These are phyloP conservation scores for Claviceps monticola DNA, from an alignment of 2,329 filamentous ascomycete species.

Conservation along the genomic window DNA sequence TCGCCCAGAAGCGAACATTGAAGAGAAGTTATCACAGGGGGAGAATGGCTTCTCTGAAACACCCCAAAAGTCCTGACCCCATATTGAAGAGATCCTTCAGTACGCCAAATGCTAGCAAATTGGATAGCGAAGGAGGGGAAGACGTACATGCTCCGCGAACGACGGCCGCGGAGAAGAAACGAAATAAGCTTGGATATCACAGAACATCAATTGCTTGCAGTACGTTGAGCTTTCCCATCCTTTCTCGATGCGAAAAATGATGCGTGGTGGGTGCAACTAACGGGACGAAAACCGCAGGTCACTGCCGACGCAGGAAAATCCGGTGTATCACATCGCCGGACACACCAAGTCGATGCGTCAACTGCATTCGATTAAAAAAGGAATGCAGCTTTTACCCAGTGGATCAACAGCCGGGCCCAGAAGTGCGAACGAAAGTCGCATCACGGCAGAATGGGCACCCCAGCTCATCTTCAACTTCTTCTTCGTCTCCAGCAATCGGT, in stretches of 20 bases:
- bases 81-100: slow-evolving; percentile 36
- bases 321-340: slow-evolving; percentile 67
- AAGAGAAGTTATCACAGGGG: neutral
- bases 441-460: slow-evolving; percentile 25
- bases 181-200: slow-evolving; percentile 93
- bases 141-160: slow-evolving; percentile 15
- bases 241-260: neutral
- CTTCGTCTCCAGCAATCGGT: slow-evolving; percentile 30
- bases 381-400: slow-evolving; percentile 89
- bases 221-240: slow-evolving; percentile 39
- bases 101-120: slow-evolving; percentile 32
- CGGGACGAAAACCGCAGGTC: slow-evolving; percentile 39
- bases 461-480: slow-evolving; percentile 30
- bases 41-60: slow-evolving; percentile 3
- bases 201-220: slow-evolving; percentile 89
- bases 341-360: slow-evolving; percentile 71
- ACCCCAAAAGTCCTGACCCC: slow-evolving; percentile 19
- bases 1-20: neutral
- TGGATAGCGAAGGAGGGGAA: slow-evolving; percentile 21
- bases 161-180: slow-evolving; percentile 38
- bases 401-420: slow-evolving; percentile 52
- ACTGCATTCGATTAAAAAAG: slow-evolving; percentile 88
- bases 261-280: neutral
- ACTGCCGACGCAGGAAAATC: slow-evolving; percentile 88
- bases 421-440: slow-evolving; percentile 28